Base-by-base conservation (phyloP, 140 eudicot species). In the Anethum foeniculum region DNA sequence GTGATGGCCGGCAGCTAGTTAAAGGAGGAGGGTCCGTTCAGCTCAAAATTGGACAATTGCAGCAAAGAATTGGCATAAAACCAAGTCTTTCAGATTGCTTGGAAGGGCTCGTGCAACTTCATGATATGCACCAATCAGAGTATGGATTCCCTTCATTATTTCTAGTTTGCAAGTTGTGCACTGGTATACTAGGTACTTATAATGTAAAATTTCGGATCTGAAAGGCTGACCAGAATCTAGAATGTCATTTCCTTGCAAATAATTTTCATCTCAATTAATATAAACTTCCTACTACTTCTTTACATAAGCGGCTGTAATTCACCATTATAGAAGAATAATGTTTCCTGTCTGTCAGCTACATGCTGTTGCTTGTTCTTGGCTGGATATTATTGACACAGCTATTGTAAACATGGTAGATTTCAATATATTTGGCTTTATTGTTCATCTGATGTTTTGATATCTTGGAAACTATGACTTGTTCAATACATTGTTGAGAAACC, bases 61-160 rank as follows among this genome's bases (percentile, higher is more conserved):
- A 92, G 71, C 89, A 92, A 56, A 81, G 83, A 21, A 83, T 92
- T 56, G 98, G 98, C 75, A 69, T 90, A 56, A 92, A 92, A 88
- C 98, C 97, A 82, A 89, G 90, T 79, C 79, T 89, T 82, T 87
- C 90, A 30, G 90, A 90, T 81, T 94, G 97, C 83, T 83, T 94
- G 83, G 95, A 90, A 78, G 97, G 97, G 68, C 95, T 94, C 14
- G 79, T 86, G 80, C 82, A 87, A 83, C 91, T 94, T 77, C 87
- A 89, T 21, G 96, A 92, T 88, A 94, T 94, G 98, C 89, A 94
- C 82, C 88, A 83, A 51, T 84, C 97, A 78, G 97, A 94, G 98
- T 94, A 94, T 54, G 93, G 25, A 56, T 72, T 10, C 83, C 30
- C 48, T 54, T 32, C 75, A 9, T 38, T 9, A 14, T 52, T 4